These are phyloP conservation scores for Coemansia sp. DNA, from an alignment of 192 early-diverging fungal species.

Conservation along the genomic window DNA sequence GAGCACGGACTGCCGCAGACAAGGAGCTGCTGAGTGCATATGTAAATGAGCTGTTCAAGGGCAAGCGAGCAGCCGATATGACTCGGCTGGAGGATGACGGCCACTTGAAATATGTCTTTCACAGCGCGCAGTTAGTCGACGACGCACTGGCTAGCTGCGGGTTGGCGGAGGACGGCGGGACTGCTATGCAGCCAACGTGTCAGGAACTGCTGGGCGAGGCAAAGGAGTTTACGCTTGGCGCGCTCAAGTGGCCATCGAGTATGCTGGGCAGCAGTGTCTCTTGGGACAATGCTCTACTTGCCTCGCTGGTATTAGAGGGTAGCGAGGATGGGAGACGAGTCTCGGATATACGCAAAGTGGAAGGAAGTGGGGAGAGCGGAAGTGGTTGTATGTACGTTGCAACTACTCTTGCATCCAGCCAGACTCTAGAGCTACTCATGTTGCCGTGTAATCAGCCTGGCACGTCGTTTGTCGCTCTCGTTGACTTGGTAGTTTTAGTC, in stretches of 20 bases:
- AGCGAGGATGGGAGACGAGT: neutral
- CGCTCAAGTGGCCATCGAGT: constrained; percentile 40
- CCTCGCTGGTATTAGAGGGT: neutral
- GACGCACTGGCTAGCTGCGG: neutral
- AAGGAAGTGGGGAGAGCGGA: neutral
- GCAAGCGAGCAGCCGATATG: neutral
- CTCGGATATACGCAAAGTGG: constrained; percentile 2
- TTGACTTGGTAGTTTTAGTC: constrained; percentile 4
- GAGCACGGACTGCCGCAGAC: neutral
- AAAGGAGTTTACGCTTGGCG: constrained; percentile 12
- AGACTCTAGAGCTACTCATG: neutral
- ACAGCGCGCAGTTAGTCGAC: constrained; percentile 10
- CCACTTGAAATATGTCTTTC: constrained; percentile 29
- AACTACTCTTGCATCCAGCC: neutral
- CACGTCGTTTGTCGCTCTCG: neutral
- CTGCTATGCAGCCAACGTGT: constrained; percentile 6
- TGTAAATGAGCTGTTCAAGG: neutral
- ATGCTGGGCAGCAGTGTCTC: constrained; percentile 26
- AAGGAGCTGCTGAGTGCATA: neutral
- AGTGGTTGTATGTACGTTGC: neutral
- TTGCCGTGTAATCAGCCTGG: neutral
- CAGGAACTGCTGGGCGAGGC: constrained; percentile 8
- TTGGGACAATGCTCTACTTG: constrained; percentile 16
- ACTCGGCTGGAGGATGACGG: neutral
- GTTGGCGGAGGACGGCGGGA: neutral